A percentile compares a stretch with the other conserved stretches of the same genome.
Evolutionary conservation across 2,329 filamentous ascomycete species (phyloP).

Genomic region (Teratosphaeria viscida): DNA sequence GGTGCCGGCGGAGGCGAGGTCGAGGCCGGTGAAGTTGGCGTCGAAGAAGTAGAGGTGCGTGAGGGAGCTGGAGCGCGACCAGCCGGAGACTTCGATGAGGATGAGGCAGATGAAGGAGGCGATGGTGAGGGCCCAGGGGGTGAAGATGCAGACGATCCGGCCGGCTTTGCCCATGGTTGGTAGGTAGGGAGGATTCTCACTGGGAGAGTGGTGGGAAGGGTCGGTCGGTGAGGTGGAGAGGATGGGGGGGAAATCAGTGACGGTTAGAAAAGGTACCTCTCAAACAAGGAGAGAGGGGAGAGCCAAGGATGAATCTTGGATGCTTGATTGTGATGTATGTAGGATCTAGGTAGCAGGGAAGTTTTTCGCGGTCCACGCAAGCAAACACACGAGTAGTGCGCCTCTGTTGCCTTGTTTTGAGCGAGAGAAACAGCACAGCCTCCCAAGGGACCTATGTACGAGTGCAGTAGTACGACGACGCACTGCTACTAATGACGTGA

Average conservation of each 20-base stretch:
- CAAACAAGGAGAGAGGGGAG: background rate
- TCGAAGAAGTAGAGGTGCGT: constrained; percentile 47
- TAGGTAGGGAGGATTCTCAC: background rate
- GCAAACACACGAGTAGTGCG: background rate
- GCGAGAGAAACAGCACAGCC: background rate
- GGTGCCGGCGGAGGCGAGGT: constrained; percentile 13
- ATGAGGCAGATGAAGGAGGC: constrained; percentile 61
- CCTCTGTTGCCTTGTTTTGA: background rate
- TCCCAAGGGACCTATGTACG: background rate
- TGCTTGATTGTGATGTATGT: background rate
- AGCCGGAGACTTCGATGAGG: constrained; percentile 48
- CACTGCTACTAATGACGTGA: background rate
- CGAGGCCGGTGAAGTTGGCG: constrained; percentile 29
- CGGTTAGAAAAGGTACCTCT: background rate
- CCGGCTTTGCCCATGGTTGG: constrained; percentile 59
- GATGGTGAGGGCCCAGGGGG: constrained; percentile 74
- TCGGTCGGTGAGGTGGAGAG: too few relatives aligned
- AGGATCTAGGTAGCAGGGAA: background rate
- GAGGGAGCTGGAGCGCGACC: constrained; percentile 35
- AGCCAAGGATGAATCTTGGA: background rate
- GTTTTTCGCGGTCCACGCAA: background rate
- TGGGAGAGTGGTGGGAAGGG: too few relatives aligned
- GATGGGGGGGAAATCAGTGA: too few relatives aligned
- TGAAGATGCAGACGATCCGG: constrained; percentile 73
- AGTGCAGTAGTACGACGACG: background rate